These are phyloP conservation scores for Penicillium canariense DNA, from an alignment of 495 filamentous ascomycete species.

Conservation along the genomic window DNA sequence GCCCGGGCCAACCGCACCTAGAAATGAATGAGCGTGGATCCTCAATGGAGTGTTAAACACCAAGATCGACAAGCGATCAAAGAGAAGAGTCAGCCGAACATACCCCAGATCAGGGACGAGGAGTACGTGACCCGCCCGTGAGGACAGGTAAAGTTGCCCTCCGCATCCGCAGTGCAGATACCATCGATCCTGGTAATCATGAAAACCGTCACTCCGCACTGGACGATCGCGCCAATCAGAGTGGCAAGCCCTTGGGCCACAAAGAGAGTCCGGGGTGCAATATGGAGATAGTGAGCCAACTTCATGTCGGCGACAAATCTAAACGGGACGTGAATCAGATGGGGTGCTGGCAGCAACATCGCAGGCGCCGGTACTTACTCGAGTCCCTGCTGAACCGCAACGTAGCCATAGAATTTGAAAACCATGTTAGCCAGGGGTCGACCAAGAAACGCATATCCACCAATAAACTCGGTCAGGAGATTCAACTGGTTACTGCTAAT, in stretches of 20 bases:
- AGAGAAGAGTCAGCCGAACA: neutral
- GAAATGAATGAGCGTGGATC: neutral
- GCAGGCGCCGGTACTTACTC: constrained; percentile 40
- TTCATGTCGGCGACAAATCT: constrained; percentile 72
- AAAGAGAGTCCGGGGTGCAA: constrained; percentile 68
- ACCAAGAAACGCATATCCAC: constrained; percentile 68
- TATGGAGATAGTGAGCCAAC: constrained; percentile 76
- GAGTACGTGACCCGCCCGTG: constrained; percentile 67
- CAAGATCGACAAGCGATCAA: neutral
- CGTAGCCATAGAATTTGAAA: constrained; percentile 75
- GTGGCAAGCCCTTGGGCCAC: constrained; percentile 65
- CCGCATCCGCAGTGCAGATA: constrained; percentile 59
- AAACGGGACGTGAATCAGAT: constrained; percentile 18
- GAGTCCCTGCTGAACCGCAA: constrained; percentile 56
- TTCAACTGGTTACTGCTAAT: constrained; percentile 65
- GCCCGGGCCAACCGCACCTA: constrained; percentile 58
- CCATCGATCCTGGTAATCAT: constrained; percentile 59
- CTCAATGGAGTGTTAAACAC: neutral
- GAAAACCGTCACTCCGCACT: constrained; percentile 63
- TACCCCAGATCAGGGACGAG: constrained; percentile 69
- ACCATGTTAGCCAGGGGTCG: constrained; percentile 67
- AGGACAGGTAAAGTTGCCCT: constrained; percentile 66
- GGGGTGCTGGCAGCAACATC: neutral
- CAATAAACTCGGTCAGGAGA: constrained; percentile 69
- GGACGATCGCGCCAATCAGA: constrained; percentile 63